phyloP scores from a whole-genome alignment of 2,329 filamentous ascomycete species.

The Periconia sp. region DNA sequence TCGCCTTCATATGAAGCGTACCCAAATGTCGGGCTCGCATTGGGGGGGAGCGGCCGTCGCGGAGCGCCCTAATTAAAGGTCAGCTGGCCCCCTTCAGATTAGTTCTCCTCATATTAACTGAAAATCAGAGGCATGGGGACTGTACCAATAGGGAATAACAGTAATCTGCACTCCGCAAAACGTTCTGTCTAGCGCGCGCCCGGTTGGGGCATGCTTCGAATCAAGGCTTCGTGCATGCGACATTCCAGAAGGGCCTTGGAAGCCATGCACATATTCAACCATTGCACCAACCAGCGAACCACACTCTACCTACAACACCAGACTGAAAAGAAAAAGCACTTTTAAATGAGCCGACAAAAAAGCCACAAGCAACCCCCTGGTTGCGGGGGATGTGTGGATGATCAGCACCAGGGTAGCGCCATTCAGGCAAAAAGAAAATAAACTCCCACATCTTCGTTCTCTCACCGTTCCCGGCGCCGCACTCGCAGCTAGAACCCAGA shows the following conservation, averaged over 20 bases:
- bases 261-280: conserved; percentile 6
- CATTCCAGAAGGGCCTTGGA: conserved; percentile 11
- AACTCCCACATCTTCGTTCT: not conserved
- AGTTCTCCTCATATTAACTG: conserved; percentile 13
- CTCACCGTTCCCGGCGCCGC: conserved; percentile 3
- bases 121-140: not conserved
- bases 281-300: conserved; percentile 1
- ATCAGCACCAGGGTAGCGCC: conserved; percentile 22
- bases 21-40: conserved; percentile 2
- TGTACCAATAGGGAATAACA: conserved; percentile 1
- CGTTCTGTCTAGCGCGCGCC: conserved; percentile 1
- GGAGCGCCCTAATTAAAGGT: conserved; percentile 10
- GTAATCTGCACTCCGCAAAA: conserved; percentile 9
- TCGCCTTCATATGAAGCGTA: conserved; percentile 1
- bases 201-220: not conserved
- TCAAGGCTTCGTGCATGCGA: conserved; percentile 7
- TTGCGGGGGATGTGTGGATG: conserved; percentile 27
- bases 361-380: conserved; percentile 15
- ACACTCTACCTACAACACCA: conserved; percentile 6
- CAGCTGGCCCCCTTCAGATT: conserved; percentile 12
- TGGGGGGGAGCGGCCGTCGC: not conserved
- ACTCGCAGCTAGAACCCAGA: not conserved
- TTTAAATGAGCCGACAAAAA: conserved; percentile 19
- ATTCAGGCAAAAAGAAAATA: conserved; percentile 30
- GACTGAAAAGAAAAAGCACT: conserved; percentile 8